Percentiles rank a stretch among this genome's conserved stretches.
phyloP scores from a whole-genome alignment of 495 filamentous ascomycete species.

The Penicillium longicatenatum region DNA sequence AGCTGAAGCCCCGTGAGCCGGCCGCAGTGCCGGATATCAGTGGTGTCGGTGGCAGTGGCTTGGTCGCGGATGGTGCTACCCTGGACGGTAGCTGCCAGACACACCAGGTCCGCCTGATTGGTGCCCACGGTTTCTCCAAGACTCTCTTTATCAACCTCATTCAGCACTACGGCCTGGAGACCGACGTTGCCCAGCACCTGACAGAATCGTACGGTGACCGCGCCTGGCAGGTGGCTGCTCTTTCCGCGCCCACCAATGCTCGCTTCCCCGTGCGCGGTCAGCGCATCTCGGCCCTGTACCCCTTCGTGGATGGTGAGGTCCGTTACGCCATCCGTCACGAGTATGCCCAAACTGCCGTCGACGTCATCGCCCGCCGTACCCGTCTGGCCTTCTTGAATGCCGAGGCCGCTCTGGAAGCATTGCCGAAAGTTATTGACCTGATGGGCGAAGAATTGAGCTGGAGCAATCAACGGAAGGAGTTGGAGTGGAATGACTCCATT shows the following conservation, averaged over 20 bases:
- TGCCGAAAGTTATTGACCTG: conserved; percentile 87
- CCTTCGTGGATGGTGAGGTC: conserved; percentile 96
- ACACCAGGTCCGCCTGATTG: conserved; percentile 84
- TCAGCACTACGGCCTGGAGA: conserved; percentile 95
- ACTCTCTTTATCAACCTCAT: conserved; percentile 98
- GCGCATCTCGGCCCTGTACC: conserved; percentile 80
- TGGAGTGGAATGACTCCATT: conserved; percentile 85
- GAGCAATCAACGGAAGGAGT: conserved; percentile 70
- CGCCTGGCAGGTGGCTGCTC: conserved; percentile 89
- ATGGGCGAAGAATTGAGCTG: conserved; percentile 90
- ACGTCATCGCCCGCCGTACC: conserved; percentile 86
- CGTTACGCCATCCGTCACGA: conserved; percentile 88
- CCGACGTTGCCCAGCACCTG: conserved; percentile 90
- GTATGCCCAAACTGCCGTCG: conserved; percentile 91
- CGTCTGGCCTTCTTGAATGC: conserved; percentile 93
- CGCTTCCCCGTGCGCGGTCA: conserved; percentile 88
- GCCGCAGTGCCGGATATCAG: conserved; percentile 68
- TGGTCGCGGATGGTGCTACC: conserved; percentile 69
- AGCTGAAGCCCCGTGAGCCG: conserved; percentile 63
- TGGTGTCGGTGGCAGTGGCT: conserved; percentile 65
- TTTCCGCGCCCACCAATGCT: conserved; percentile 76
- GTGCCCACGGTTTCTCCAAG: conserved; percentile 91
- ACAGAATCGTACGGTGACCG: conserved; percentile 90
- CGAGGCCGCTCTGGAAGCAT: conserved; percentile 88
- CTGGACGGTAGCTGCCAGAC: conserved; percentile 91